Percentiles rank a stretch among this genome's conserved stretches.
Evolutionary conservation across 768 basidiomycete genomes (phyloP).

Genomic region (Lentinula boryana): DNA sequence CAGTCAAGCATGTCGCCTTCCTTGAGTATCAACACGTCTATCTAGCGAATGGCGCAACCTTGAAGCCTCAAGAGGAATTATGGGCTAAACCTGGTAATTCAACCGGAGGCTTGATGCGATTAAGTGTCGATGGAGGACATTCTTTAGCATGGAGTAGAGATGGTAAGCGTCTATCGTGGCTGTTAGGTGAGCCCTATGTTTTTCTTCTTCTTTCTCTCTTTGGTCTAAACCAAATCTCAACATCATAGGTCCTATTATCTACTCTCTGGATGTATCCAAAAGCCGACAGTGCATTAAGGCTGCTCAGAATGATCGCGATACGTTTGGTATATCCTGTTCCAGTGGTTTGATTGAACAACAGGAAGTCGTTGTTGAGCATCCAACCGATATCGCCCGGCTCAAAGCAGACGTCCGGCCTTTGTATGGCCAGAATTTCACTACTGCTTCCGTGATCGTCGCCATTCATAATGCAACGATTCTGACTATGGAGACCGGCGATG

Average conservation of each 20-base stretch:
- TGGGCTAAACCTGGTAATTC: slow-evolving; percentile 72
- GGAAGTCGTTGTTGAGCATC: slow-evolving; percentile 51
- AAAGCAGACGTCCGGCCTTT: slow-evolving; percentile 39
- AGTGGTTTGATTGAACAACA: slow-evolving; percentile 47
- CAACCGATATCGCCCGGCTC: slow-evolving; percentile 55
- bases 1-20: slow-evolving; percentile 45
- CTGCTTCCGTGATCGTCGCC: slow-evolving; percentile 39
- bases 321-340: slow-evolving; percentile 60
- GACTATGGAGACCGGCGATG: slow-evolving; percentile 56
- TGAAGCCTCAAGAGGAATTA: slow-evolving; percentile 36
- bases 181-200: slow-evolving; percentile 44
- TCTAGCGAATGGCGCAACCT: slow-evolving; percentile 34
- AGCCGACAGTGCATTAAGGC: slow-evolving; percentile 40
- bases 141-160: slow-evolving; percentile 58
- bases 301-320: slow-evolving; percentile 41
- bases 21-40: slow-evolving; percentile 68
- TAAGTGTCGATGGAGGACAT: slow-evolving; percentile 72
- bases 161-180: slow-evolving; percentile 65
- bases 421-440: slow-evolving; percentile 8
- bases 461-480: slow-evolving; percentile 66
- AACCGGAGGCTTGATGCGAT: slow-evolving; percentile 49
- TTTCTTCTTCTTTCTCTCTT: background rate
- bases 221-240: background rate
- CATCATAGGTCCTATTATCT: slow-evolving; percentile 50
- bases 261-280: slow-evolving; percentile 51